Base-by-base conservation (phyloP, 2,329 filamentous ascomycete genomes). In the Mollisiaceae sp. region DNA sequence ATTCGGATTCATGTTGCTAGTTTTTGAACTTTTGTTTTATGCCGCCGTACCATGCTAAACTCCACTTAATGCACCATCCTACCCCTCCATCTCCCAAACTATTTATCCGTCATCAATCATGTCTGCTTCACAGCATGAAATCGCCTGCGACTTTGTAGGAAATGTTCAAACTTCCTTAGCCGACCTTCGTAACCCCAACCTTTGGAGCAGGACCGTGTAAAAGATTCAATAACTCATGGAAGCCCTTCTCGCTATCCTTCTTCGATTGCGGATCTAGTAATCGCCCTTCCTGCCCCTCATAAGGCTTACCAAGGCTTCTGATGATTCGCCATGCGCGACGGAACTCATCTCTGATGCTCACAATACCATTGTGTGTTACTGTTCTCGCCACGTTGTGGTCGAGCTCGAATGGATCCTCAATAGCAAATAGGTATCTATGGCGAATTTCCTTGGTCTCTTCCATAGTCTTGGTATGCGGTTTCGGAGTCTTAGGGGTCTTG, bases 391-490 rank as follows among this genome's bases (percentile, higher is more conserved):
- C 91, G 72, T 97, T 97, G 78, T 97, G 93, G 47, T 93, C 89
- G 1, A 89, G 79, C 79, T 97, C 93, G 73, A 97, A 97, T 0
- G 94, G 94, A 76, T 97, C 94, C 75, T 97, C 94, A 66, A 97
- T 94, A 38, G 92, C 92, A 70, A 97, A 91, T 4, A 97, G 84
- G 76, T 93, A 97, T 14, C 93, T 87, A 73, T 93, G 87, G 1
- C 91, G 86, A 15, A 94, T 84, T 73, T 93, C 91, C 71, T 90
- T 91, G 8, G 69, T 72, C 55, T 77, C 75, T 60, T 75, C 75
- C 12, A 73, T 62, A 0, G 65, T 70, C 60, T 71, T 72, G 32
- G 55, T 35, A 12, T 57, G 59, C 9, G 63, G 59, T 43, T 71
- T 72, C 1, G 67, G 57, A 47, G 52, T 38, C 24, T 69, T 64